Evolutionary conservation across 1,284 basidiomycete species (phyloP), one percentile per base, ranked within the genome.

Genomic region (Veloboletus limbatus): DNA sequence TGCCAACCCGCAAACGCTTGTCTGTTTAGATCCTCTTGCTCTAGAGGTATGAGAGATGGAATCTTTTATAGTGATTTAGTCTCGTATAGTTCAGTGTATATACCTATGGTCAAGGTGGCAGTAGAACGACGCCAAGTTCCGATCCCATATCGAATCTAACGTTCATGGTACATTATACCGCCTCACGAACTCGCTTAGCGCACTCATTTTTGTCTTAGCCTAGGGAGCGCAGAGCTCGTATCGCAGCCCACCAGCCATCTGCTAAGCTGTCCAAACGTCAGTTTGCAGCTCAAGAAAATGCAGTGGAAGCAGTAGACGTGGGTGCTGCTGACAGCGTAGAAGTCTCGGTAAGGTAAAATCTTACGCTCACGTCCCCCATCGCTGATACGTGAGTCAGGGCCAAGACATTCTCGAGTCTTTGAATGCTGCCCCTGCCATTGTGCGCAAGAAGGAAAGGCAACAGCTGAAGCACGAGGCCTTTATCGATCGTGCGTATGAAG

Each of bases 391-490:
- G 47, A 21, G 13, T 13, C 33, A 82, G 80, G 76, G 68, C 4
- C 62, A 69, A 49, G 74, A 75, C 5, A 65, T 80, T 40, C 60
- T 81, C 10, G 58, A 66, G 16, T 56, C 59, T 22, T 26, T 56
- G 40, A 49, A 41, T 21, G 32, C 45, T 22, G 16, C 25, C 1
- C 45, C 52, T 16, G 35, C 55, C 6, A 47, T 54, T 20, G 47
- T 51, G 8, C 52, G 73, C 43, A 91, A 91, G 69, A 88, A 84
- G 57, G 82, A 79, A 48, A 90, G 85, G 60, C 78, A 78, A 40
- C 71, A 78, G 27, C 52, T 78, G 45, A 88, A 83, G 63, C 79
- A 80, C 44, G 79, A 87, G 53, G 74, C 79, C 6, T 82, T 91
- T 52, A 58, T 88, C 28, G 72, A 82, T 68, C 78, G 87, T 88